Evolutionary conservation across 176 grass and related monocot species (phyloP).

Genomic region (Oryza punctata): DNA sequence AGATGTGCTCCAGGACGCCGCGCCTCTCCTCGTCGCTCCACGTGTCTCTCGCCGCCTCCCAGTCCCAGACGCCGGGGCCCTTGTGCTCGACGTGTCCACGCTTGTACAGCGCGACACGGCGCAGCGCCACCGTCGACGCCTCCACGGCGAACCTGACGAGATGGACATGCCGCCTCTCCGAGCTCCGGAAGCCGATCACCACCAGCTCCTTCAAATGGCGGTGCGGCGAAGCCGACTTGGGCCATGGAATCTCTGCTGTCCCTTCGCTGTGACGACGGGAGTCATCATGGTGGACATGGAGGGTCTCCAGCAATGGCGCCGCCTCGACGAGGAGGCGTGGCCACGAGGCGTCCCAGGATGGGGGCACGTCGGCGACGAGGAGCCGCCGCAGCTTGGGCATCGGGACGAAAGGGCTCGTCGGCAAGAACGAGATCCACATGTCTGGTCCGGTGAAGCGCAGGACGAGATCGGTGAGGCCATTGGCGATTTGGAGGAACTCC

Average conservation of each 20-base stretch:
- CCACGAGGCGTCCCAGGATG: neutral
- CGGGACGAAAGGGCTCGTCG: no score
- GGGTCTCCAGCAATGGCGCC: neutral
- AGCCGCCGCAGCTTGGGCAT: neutral
- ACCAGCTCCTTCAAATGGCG: slow-evolving; percentile 9
- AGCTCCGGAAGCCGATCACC: neutral
- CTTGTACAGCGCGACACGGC: neutral
- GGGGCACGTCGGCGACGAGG: neutral
- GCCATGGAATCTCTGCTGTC: no score
- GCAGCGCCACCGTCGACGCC: neutral
- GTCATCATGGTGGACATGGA: neutral
- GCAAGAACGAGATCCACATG: no score
- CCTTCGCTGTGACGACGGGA: no score
- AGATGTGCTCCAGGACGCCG: neutral
- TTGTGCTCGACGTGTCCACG: neutral
- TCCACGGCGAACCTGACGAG: neutral
- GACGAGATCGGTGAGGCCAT: no score
- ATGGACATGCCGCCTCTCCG: neutral
- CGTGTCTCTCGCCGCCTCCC: neutral
- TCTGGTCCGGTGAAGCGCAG: no score
- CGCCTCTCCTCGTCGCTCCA: neutral
- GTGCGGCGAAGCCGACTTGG: neutral
- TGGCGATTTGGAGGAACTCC: no score
- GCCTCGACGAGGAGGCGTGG: neutral
- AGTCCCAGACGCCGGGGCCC: no score